Percentiles rank a stretch among this genome's conserved stretches.
phyloP scores from a whole-genome alignment of 352 stramenopile genomes.

The Plasmopara halstedii region DNA sequence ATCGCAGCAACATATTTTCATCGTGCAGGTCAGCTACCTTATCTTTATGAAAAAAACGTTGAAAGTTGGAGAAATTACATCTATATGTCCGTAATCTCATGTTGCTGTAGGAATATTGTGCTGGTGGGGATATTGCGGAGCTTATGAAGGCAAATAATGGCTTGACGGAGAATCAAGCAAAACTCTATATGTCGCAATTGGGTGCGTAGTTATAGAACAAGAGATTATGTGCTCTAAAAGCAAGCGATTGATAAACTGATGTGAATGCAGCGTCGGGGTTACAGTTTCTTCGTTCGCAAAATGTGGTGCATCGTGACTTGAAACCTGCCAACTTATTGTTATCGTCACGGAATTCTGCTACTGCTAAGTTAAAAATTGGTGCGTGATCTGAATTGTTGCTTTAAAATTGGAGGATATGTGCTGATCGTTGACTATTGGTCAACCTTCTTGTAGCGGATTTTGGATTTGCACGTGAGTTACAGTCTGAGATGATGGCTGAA shows the following conservation, averaged over 20 bases:
- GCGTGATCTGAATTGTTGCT: not conserved
- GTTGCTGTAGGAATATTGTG: conserved; percentile 59
- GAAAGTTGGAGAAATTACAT: not conserved
- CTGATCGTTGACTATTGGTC: conserved; percentile 1
- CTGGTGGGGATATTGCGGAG: conserved; percentile 57
- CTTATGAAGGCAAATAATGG: conserved; percentile 65
- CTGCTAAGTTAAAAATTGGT: conserved; percentile 77
- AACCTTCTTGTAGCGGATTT: conserved; percentile 42
- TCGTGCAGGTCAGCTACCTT: conserved; percentile 42
- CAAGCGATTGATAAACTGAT: not conserved
- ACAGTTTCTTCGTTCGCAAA: conserved; percentile 68
- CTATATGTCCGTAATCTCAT: not conserved
- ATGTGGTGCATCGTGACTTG: conserved; percentile 69
- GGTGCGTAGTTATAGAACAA: conserved; percentile 20
- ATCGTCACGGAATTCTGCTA: conserved; percentile 54
- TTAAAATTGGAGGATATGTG: conserved; percentile 16
- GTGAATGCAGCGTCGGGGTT: conserved; percentile 42
- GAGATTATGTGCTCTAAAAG: not conserved
- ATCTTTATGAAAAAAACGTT: not conserved
- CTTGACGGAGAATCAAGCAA: conserved; percentile 52
- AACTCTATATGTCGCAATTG: conserved; percentile 76
- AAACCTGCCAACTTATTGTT: conserved; percentile 73
- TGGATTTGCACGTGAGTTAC: conserved; percentile 59
- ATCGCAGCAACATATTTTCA: conserved; percentile 77
- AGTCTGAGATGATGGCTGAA: conserved; percentile 67